These are phyloP conservation scores for Cyclospora cayetanensis DNA, from an alignment of 169 alveolate species.

Conservation along the genomic window DNA sequence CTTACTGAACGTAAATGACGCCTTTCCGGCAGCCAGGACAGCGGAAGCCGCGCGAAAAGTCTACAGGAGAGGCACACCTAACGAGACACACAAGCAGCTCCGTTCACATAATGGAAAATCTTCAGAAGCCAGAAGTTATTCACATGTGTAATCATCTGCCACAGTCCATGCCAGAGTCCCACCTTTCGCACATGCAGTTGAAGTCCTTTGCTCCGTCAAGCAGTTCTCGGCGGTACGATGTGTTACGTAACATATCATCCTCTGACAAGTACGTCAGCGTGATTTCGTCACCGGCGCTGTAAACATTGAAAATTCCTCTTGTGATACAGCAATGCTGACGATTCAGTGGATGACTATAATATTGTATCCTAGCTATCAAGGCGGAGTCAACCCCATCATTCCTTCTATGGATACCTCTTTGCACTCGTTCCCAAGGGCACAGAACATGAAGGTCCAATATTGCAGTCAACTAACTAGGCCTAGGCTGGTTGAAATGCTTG, in stretches of 20 bases:
- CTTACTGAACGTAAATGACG: slow-evolving; percentile 59
- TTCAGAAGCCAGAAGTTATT: not conserved
- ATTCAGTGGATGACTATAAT: too few species aligned
- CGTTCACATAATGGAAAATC: not conserved
- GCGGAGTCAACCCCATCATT: too few species aligned
- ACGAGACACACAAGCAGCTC: not conserved
- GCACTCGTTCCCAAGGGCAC: too few species aligned
- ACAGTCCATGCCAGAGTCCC: not conserved
- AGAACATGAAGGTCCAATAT: too few species aligned
- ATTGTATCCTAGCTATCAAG: too few species aligned
- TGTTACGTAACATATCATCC: slow-evolving; percentile 45
- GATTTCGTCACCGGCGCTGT: slow-evolving; percentile 69
- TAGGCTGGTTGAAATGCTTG: too few species aligned
- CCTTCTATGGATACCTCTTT: too few species aligned
- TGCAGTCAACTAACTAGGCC: too few species aligned
- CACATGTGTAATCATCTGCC: not conserved
- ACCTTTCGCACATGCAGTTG: slow-evolving; percentile 67
- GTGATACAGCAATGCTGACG: too few species aligned
- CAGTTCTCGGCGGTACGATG: slow-evolving; percentile 47
- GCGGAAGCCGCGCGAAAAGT: slow-evolving; percentile 70
- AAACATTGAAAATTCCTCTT: too few species aligned
- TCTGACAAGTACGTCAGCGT: slow-evolving; percentile 66
- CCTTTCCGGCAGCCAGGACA: slow-evolving; percentile 63
- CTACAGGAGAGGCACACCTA: slow-evolving; percentile 56
- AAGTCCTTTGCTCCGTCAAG: slow-evolving; percentile 65